phyloP scores from a whole-genome alignment of 75 land plant genomes.

The Gnetum montanum region DNA sequence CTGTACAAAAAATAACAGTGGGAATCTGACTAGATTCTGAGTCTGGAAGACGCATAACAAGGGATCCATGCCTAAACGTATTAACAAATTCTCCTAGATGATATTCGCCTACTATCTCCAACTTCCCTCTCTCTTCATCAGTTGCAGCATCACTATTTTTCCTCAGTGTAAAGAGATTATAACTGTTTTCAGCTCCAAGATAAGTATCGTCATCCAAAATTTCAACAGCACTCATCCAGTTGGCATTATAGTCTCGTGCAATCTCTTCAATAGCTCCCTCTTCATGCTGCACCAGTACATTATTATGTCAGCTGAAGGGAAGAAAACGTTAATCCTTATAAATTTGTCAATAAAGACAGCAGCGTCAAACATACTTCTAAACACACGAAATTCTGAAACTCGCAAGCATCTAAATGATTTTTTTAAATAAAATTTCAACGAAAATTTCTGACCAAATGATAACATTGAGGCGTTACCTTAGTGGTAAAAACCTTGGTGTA shows the following conservation, averaged over 20 bases:
- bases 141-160: constrained; percentile 99
- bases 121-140: constrained; percentile 93
- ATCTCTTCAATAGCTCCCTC: constrained; percentile 97
- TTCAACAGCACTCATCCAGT: constrained; percentile 99
- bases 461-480: too few relatives aligned
- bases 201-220: constrained; percentile 96
- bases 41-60: constrained; percentile 98
- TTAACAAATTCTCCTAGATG: constrained; percentile 96
- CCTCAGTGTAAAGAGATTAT: constrained; percentile 88
- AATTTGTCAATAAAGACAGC: too few relatives aligned
- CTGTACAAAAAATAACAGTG: constrained; percentile 92
- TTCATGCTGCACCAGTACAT: constrained; percentile 98
- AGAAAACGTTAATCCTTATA: too few relatives aligned
- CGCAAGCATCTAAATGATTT: too few relatives aligned
- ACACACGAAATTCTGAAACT: too few relatives aligned
- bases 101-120: constrained; percentile 95
- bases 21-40: constrained; percentile 86
- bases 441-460: too few relatives aligned
- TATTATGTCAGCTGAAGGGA: too few relatives aligned
- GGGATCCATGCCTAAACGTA: constrained; percentile 92
- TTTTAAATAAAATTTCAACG: too few relatives aligned
- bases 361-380: too few relatives aligned
- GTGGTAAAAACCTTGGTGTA: too few relatives aligned
- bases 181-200: constrained; percentile 95
- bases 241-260: constrained; percentile 95